Conservation (phyloP, 768 basidiomycete species). For the Boletus vinaceobasis region DNA sequence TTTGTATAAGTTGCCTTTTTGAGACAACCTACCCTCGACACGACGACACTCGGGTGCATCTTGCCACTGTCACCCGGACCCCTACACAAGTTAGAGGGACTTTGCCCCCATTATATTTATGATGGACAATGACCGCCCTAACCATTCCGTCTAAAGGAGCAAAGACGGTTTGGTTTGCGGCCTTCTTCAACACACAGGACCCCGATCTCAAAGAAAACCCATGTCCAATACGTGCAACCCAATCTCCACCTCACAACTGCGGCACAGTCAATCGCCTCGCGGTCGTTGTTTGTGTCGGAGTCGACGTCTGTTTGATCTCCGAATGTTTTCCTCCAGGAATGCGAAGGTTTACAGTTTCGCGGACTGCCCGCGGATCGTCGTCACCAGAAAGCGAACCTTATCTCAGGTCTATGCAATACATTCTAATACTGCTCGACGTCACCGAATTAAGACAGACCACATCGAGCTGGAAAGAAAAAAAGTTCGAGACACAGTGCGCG, state of each 20-base stretch:
- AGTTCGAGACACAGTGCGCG: not conserved
- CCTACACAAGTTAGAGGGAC: not conserved
- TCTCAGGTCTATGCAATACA: slow-evolving; percentile 3
- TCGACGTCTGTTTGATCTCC: slow-evolving; percentile 27
- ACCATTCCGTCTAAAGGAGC: too few relatives aligned
- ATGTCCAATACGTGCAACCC: not conserved
- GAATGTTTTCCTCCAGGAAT: slow-evolving; percentile 12
- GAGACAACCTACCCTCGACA: not conserved
- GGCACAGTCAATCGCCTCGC: not conserved
- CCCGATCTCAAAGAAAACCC: not conserved
- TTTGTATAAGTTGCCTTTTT: slow-evolving; percentile 14
- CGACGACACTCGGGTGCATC: too few relatives aligned
- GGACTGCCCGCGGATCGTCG: slow-evolving; percentile 24
- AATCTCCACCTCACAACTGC: not conserved
- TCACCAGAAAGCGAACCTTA: slow-evolving; percentile 6
- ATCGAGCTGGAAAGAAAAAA: slow-evolving; percentile 3
- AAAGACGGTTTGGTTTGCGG: not conserved
- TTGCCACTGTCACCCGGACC: not conserved
- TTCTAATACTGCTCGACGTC: slow-evolving; percentile 4
- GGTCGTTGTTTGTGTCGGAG: slow-evolving; percentile 16
- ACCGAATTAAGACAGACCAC: slow-evolving; percentile 7
- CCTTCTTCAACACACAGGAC: not conserved
- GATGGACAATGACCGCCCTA: too few relatives aligned
- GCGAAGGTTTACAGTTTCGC: slow-evolving; percentile 24
- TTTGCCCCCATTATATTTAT: not conserved